Conservation (phyloP, 2,329 filamentous ascomycete species). For the Sphaerulina vaccinii region DNA sequence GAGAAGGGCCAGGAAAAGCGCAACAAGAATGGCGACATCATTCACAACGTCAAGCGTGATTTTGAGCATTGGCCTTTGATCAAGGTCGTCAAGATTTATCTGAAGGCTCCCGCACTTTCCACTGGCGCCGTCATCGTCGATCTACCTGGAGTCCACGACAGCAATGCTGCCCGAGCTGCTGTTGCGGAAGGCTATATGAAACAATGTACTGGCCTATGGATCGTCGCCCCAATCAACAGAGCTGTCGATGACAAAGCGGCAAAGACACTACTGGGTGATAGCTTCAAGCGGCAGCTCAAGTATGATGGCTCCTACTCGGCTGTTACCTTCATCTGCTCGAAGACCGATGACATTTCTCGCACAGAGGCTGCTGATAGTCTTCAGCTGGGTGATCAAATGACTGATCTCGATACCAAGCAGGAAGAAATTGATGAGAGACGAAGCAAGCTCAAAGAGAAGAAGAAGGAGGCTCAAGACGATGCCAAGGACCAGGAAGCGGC, state of each 20-base stretch:
- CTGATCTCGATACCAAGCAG: slow-evolving; percentile 21
- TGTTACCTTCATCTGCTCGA: slow-evolving; percentile 62
- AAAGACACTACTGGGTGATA: slow-evolving; percentile 55
- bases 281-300: slow-evolving; percentile 59
- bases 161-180: slow-evolving; percentile 58
- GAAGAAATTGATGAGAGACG: slow-evolving; percentile 17
- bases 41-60: slow-evolving; percentile 33
- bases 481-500: slow-evolving; percentile 38
- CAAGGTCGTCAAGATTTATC: slow-evolving; percentile 54
- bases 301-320: slow-evolving; percentile 56
- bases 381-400: slow-evolving; percentile 35
- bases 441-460: slow-evolving; percentile 24
- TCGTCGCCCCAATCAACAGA: slow-evolving; percentile 61
- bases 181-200: slow-evolving; percentile 61
- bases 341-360: slow-evolving; percentile 61
- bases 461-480: slow-evolving; percentile 36
- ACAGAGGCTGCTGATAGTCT: slow-evolving; percentile 46
- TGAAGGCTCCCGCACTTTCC: slow-evolving; percentile 51
- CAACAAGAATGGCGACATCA: slow-evolving; percentile 35
- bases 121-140: slow-evolving; percentile 59
- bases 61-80: slow-evolving; percentile 54
- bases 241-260: slow-evolving; percentile 62
- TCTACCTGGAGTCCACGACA: slow-evolving; percentile 59
- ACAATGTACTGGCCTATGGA: slow-evolving; percentile 59
- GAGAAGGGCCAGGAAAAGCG: slow-evolving; percentile 44